These are phyloP conservation scores for Solanum appendiculatum DNA, from an alignment of 257 asterid species.

Conservation along the genomic window DNA sequence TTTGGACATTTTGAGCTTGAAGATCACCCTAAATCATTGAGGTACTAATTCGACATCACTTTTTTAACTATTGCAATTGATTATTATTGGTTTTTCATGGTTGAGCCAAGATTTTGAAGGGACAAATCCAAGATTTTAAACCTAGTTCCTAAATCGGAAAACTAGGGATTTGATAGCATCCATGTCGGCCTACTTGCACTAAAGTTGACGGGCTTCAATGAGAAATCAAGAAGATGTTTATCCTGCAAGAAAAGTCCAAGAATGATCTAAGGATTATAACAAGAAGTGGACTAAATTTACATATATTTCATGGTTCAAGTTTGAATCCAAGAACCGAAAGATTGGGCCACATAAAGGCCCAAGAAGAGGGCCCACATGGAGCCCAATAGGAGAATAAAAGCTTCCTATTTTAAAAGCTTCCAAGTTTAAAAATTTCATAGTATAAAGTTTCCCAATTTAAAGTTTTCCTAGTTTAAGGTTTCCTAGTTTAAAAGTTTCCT, in stretches of 20 bases:
- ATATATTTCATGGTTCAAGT: neutral
- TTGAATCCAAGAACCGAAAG: too few relatives aligned
- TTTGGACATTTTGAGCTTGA: neutral
- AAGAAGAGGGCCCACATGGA: too few relatives aligned
- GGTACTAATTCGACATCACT: neutral
- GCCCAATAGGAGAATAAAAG: too few relatives aligned
- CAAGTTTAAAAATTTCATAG: neutral
- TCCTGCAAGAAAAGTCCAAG: neutral
- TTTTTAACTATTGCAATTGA: neutral
- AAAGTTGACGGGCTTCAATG: neutral
- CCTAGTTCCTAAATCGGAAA: neutral
- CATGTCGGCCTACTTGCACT: neutral
- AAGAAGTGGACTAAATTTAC: neutral
- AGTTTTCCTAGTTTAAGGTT: too few relatives aligned
- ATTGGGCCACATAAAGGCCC: too few relatives aligned
- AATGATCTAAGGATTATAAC: neutral
- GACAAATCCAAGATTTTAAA: neutral
- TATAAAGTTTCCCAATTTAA: too few relatives aligned
- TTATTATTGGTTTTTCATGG: neutral
- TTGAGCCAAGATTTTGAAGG: neutral
- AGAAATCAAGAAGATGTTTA: too few relatives aligned
- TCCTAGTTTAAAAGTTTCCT: too few relatives aligned
- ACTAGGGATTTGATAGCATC: neutral
- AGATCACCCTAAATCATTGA: too few relatives aligned
- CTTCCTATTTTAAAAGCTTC: too few relatives aligned